Base-by-base conservation (phyloP, 345 rosid species). In the Arabidopsis arenosa region DNA sequence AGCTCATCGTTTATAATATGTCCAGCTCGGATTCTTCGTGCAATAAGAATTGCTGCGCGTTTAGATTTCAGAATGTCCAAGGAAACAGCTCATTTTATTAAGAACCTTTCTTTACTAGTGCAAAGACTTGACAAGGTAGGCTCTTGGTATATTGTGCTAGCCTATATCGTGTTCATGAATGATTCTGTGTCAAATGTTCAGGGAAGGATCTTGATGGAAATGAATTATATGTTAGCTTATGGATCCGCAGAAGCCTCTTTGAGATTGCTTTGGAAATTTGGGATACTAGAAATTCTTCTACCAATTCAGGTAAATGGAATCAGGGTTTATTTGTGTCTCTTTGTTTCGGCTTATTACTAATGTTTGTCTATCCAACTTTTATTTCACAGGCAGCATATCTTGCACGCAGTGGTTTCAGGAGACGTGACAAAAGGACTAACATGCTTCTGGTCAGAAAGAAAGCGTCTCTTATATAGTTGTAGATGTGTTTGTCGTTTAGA, bases 171-270 rank as follows among this genome's bases (percentile, higher is more conserved):
- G 23, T 49, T 78, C 15, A 44, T 53, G 17, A 9, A 15, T 37
- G 33, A 45, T 62, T 64, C 28, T 62, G 45, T 66, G 23, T 23
- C 59, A 33, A 75, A 73, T 54, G 77, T 75, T 70, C 75, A 96
- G 98, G 83, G 88, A 70, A 90, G 98, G 80, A 85, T 93, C 79
- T 75, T 89, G 79, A 87, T 91, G 96, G 99, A 96, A 88, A 82
- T 93, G 93, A 96, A 96, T 80, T 92, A 93, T 82, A 91, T 96
- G 99, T 80, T 96, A 47, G 93, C 99, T 14, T 91, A 89, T 83
- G 99, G 99, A 60, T 91, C 97, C 55, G 96, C 94, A 30, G 97
- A 93, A 87, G 89, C 98, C 70, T 93, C 99, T 74, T 79, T 96
- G 67, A 88, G 98, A 75, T 79, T 87, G 72, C 70, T 96, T 52